These are phyloP conservation scores for Uncinocarpus reesii DNA, from an alignment of 2,329 filamentous ascomycete genomes.

Conservation along the genomic window DNA sequence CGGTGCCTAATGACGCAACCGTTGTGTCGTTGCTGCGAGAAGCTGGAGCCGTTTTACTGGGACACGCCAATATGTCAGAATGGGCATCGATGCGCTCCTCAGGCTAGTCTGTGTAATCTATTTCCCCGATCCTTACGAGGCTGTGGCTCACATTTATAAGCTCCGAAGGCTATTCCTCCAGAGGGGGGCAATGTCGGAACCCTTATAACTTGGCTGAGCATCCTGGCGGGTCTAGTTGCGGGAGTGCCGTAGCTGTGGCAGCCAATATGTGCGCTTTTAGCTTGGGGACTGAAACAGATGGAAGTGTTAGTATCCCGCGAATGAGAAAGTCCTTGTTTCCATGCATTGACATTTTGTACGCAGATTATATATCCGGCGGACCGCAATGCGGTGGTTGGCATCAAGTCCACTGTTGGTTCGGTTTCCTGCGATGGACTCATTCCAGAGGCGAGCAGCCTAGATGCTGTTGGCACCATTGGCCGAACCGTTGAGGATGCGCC, in stretches of 20 bases:
- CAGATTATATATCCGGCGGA: conserved; percentile 60
- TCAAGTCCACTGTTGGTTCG: conserved; percentile 66
- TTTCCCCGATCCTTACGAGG: background rate
- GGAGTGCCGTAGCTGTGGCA: conserved; percentile 54
- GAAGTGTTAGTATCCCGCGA: conserved; percentile 38
- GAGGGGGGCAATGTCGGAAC: conserved; percentile 54
- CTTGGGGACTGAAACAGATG: conserved; percentile 66
- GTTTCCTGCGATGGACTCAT: conserved; percentile 56
- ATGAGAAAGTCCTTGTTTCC: background rate
- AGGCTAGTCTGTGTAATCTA: conserved; percentile 44
- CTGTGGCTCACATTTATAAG: conserved; percentile 1
- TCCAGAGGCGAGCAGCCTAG: conserved; percentile 57
- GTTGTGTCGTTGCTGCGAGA: conserved; percentile 53
- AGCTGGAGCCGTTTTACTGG: conserved; percentile 59
- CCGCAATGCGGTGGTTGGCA: conserved; percentile 57
- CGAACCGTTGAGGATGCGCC: conserved; percentile 58
- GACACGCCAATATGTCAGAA: conserved; percentile 60
- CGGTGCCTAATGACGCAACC: conserved; percentile 56
- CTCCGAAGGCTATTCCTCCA: conserved; percentile 52
- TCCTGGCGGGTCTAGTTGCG: conserved; percentile 59
- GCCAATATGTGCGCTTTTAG: conserved; percentile 55
- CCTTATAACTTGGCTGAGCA: conserved; percentile 60
- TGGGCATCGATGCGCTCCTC: conserved; percentile 64
- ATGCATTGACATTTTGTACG: background rate
- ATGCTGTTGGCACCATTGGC: conserved; percentile 58